Conservation (phyloP, 169 alveolate species). For the Plasmodium knowlesi region DNA sequence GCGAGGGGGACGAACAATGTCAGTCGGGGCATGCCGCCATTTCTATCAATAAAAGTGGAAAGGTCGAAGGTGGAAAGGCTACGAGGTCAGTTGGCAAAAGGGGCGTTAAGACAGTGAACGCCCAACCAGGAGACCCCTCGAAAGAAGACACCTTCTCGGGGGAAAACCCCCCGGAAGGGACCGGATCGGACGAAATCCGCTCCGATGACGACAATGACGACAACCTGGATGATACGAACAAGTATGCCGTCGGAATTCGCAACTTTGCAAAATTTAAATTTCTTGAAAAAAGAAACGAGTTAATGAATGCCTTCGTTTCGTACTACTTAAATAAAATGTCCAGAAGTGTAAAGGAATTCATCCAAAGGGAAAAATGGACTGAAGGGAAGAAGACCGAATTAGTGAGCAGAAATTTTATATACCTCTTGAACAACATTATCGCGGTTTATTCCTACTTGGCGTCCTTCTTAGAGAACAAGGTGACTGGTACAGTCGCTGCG, state of each 20-base stretch:
- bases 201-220: constrained; percentile 3
- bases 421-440: constrained; percentile 20
- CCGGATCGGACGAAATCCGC: background rate
- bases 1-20: background rate
- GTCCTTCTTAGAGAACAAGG: constrained; percentile 8
- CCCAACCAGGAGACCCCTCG: background rate
- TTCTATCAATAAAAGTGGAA: background rate
- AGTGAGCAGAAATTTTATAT: constrained; percentile 53
- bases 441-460: constrained; percentile 12
- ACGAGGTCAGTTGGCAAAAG: background rate
- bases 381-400: background rate
- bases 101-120: background rate
- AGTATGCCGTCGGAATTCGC: constrained; percentile 9
- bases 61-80: background rate
- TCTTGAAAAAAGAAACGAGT: constrained; percentile 40
- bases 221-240: background rate
- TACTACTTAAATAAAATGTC: constrained; percentile 55
- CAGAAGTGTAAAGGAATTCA: background rate
- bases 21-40: background rate
- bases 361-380: constrained; percentile 5
- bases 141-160: background rate
- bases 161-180: background rate
- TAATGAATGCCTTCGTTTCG: constrained; percentile 37
- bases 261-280: constrained; percentile 39
- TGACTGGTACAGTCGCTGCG: background rate